Conservation (phyloP, 768 basidiomycete genomes). For the Rhodotorula kratochvilovae region DNA sequence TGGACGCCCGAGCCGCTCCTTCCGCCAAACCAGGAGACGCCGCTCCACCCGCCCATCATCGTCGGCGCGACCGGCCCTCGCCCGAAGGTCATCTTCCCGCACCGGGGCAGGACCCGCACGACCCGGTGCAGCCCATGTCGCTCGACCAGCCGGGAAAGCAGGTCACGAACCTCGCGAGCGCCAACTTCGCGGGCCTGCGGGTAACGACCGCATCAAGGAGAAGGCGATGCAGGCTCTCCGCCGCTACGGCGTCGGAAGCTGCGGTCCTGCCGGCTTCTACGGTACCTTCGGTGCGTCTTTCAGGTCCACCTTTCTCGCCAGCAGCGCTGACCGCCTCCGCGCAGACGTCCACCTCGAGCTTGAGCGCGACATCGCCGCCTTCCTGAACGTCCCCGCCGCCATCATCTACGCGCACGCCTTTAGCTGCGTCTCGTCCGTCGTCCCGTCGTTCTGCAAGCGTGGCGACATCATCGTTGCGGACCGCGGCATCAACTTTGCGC, state of each 20-base stretch:
- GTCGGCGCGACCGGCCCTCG: constrained; percentile 75
- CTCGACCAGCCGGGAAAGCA: constrained; percentile 58
- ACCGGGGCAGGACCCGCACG: constrained; percentile 40
- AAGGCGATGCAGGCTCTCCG: constrained; percentile 75
- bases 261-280: constrained; percentile 95
- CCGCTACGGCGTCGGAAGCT: constrained; percentile 88
- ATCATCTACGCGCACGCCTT: constrained; percentile 95
- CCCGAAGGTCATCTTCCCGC: constrained; percentile 59
- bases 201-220: constrained; percentile 80
- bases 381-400: constrained; percentile 77
- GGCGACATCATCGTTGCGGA: constrained; percentile 98
- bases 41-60: constrained; percentile 71
- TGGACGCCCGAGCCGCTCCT: constrained; percentile 84
- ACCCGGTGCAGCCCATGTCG: constrained; percentile 29
- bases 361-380: constrained; percentile 83
- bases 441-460: constrained; percentile 94
- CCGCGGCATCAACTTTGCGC: constrained; percentile 88
- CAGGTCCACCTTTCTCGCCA: not conserved
- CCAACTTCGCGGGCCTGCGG: constrained; percentile 89
- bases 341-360: constrained; percentile 85
- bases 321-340: not conserved
- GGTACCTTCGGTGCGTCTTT: constrained; percentile 76
- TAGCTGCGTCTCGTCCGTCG: constrained; percentile 84
- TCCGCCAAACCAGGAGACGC: constrained; percentile 60
- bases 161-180: constrained; percentile 76